Conservation (phyloP, 2,329 filamentous ascomycete species). For the Piedraia hortae region DNA sequence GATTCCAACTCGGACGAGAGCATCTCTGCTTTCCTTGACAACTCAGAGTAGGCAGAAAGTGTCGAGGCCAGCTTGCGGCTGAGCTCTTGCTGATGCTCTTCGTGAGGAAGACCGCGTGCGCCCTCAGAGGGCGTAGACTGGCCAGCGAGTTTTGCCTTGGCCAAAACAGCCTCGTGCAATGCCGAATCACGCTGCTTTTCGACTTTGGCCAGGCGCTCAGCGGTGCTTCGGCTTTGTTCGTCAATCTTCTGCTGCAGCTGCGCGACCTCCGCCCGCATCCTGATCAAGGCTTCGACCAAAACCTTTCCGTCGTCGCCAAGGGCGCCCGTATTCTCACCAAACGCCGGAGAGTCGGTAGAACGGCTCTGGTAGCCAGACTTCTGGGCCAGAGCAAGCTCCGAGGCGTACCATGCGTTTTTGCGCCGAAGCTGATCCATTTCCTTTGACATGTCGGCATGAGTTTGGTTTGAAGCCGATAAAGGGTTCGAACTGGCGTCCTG, state of each 20-base stretch:
- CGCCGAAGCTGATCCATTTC: conserved; percentile 67
- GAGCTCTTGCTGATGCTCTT: conserved; percentile 46
- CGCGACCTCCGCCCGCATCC: conserved; percentile 68
- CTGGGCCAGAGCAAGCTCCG: conserved; percentile 69
- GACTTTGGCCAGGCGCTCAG: conserved; percentile 72
- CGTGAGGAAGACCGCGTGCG: conserved; percentile 20
- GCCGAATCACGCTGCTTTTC: conserved; percentile 85
- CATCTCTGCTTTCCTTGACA: conserved; percentile 49
- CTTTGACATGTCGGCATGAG: conserved; percentile 47
- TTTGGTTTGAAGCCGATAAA: conserved; percentile 32
- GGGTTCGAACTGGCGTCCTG: too few species aligned
- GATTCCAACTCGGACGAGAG: conserved; percentile 44
- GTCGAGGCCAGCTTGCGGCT: conserved; percentile 60
- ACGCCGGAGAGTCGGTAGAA: conserved; percentile 31
- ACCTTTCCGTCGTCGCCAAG: conserved; percentile 84
- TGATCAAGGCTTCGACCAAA: conserved; percentile 68
- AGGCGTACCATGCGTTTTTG: conserved; percentile 89
- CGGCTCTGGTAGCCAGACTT: conserved; percentile 58
- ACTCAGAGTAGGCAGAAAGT: conserved; percentile 48
- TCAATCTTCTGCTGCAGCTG: conserved; percentile 81
- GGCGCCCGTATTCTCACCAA: conserved; percentile 51
- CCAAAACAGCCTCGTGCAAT: conserved; percentile 84
- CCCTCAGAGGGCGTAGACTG: conserved; percentile 31
- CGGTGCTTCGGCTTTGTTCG: conserved; percentile 58
- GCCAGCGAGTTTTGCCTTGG: conserved; percentile 73